phyloP scores from a whole-genome alignment of 176 grass and related monocot species.

The Urochloa ruziziensis region DNA sequence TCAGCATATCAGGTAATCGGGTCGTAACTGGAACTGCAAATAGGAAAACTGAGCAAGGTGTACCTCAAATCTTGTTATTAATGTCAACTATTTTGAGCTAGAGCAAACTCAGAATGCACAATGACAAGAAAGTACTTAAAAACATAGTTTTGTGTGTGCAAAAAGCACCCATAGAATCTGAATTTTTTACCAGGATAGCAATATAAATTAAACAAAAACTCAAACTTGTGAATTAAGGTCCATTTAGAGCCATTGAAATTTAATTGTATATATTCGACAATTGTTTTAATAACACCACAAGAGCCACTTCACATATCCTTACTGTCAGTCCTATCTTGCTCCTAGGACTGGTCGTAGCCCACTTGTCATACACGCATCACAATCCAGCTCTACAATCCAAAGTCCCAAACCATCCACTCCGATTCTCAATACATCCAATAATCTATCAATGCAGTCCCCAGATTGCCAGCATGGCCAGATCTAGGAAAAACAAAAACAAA shows the following conservation, averaged over 20 bases:
- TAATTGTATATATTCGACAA: background rate
- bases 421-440: conserved; percentile 46
- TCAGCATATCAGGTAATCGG: background rate
- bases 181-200: background rate
- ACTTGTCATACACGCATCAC: conserved; percentile 40
- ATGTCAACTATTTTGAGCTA: background rate
- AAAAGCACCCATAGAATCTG: background rate
- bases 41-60: background rate
- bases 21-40: conserved; percentile 22
- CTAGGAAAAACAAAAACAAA: conserved; percentile 64
- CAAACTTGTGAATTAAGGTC: background rate
- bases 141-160: background rate
- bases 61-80: background rate
- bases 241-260: background rate
- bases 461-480: conserved; percentile 49
- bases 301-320: conserved; percentile 46
- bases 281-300: conserved; percentile 25
- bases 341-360: conserved; percentile 43
- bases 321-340: conserved; percentile 55
- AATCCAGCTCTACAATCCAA: conserved; percentile 60
- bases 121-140: background rate
- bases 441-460: conserved; percentile 45
- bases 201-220: background rate
- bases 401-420: conserved; percentile 46
- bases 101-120: background rate